A percentile compares a stretch with the other conserved stretches of the same genome.
These are phyloP conservation scores for Leishmania guyanensis DNA, from an alignment of 208 protist genomes.

Conservation along the genomic window DNA sequence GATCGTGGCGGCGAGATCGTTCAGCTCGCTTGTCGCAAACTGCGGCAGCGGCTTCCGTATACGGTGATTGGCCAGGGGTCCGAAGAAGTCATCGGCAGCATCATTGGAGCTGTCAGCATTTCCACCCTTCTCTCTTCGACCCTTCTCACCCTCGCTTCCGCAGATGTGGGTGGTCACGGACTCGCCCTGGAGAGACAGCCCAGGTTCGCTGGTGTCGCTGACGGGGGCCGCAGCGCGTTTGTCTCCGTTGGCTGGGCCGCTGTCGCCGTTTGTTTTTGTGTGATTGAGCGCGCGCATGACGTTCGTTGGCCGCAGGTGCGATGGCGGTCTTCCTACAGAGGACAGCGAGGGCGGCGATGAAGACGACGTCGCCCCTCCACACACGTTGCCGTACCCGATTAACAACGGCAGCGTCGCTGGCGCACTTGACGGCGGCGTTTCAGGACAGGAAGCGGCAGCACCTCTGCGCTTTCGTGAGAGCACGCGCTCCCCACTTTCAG, in stretches of 20 bases:
- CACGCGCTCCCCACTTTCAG: conserved; percentile 42
- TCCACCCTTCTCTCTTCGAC: neutral
- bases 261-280: neutral
- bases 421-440: conserved; percentile 7
- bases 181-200: conserved; percentile 23
- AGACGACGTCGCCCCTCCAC: neutral
- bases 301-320: conserved; percentile 22
- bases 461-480: conserved; percentile 34
- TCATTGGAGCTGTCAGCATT: conserved; percentile 19
- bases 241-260: neutral
- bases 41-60: conserved; percentile 77
- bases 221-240: neutral
- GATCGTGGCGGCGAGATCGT: conserved; percentile 78
- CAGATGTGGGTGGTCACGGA: conserved; percentile 4
- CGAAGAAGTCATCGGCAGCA: conserved; percentile 27
- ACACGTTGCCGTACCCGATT: conserved; percentile 6
- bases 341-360: neutral
- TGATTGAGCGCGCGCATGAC: conserved; percentile 25
- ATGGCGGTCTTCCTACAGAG: conserved; percentile 10
- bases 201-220: neutral
- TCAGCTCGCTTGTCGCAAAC: conserved; percentile 75
- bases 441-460: neutral
- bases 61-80: conserved; percentile 42
- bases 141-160: neutral
- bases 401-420: neutral